Evolutionary conservation across 192 early-diverging fungal genomes (phyloP), one percentile per base, ranked within the genome.

Genomic region (Paraglomus brasilianum): DNA sequence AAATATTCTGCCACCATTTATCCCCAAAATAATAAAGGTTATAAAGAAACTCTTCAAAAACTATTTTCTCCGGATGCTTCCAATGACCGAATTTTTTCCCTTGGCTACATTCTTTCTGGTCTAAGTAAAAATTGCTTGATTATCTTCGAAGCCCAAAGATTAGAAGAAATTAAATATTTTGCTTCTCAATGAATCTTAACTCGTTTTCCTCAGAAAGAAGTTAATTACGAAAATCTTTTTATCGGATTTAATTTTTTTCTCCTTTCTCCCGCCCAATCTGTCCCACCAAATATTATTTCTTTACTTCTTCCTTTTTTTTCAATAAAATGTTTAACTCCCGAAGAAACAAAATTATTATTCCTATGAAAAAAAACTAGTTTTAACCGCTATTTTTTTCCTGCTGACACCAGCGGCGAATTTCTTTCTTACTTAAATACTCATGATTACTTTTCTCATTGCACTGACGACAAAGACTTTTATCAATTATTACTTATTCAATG

Each of bases 161-260:
- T 17, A 21, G 52, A 53, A 53, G 52, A 53, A 53, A 53, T 53
- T 8, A 53, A 53, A 17, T 17, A 53, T 6, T 53, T 53, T 53
- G 52, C 52, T 9, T 14, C 6, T 14, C 52, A 53, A 22, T 53
- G 52, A 17, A 53, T 53, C 22, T 53, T 53, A 53, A 17, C 52
- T 7, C 6, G 8, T 53, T 17, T 22, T 53, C 6, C n/a, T 22
- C 9, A 53, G 22, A 53, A 53, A 53, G 52, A 53, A 53, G 52
- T 53, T n/a, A 53, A 53, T 21, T 17, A 10, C n/a, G n/a, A 17
- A 8, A 53, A 53, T 17, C 52, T 53, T 10, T 53, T 53, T 21
- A 53, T 53, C n/a, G 52, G 52, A 10, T 53, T 53, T 53, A 53
- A 53, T 53, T 53, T 53, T 53, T 53, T 53, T 53, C 52, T 53